Evolutionary conservation across 495 filamentous ascomycete species (phyloP), one percentile per base, ranked within the genome.

Genomic region (Podospora pseudopauciseta): DNA sequence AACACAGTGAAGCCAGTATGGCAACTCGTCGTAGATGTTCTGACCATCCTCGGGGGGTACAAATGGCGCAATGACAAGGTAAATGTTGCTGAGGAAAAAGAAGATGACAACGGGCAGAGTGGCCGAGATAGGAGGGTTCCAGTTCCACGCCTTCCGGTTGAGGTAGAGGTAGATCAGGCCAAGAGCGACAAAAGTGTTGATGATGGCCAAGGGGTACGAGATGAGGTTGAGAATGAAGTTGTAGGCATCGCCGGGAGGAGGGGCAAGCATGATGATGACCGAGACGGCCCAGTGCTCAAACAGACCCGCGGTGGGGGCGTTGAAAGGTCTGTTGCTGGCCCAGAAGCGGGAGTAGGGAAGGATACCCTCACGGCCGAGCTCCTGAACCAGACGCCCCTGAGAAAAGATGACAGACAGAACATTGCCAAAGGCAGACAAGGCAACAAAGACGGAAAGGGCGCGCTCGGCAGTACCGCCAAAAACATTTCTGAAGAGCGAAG

Each of bases 391-490:
- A 63, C 89, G 83, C 20, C 86, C 86, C 72, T 91, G 88, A 0
- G 88, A 88, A 75, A 91, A 92, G 62, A 88, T 87, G 66, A 91
- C 87, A 53, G 84, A 84, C 53, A 91, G 76, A 34, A 92, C 88
- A 71, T 92, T 92, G 19, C 89, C 89, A 69, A 90, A 85, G 11
- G 88, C 88, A 44, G 88, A 90, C n/a, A 92, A 75, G 2, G 89
- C 89, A 18, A 92, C 89, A 61, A 91, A 90, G 44, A 89, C 88
- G 13, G 88, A 87, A 67, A 92, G 85, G 57, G 84, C 86, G 60
- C 82, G 83, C 71, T 87, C 85, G 13, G 79, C 82, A 5, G 78
- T 78, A 32, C 80, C 76, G 13, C 89, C 88, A 68, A 91, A 89
- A 61, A 91, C 84, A 67, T 91, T 90, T 23, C 84, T 77, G 77